phyloP scores from a whole-genome alignment of 495 filamentous ascomycete genomes.

The Hypoxylon lenormandii region DNA sequence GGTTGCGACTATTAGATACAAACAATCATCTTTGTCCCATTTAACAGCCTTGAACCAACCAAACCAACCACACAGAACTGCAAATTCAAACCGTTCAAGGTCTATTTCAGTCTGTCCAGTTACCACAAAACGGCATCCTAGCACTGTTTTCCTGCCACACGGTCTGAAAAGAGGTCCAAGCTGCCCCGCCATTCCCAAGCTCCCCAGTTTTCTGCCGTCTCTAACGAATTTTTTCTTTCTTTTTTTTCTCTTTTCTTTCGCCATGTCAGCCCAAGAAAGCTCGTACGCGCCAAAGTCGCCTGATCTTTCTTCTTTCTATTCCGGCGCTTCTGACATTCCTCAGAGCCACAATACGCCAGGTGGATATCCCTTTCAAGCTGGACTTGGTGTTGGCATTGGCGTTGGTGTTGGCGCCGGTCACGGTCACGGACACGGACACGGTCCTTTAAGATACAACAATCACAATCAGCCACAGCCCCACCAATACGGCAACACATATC shows the following conservation, averaged over 20 bases:
- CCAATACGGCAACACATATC: slow-evolving; percentile 39
- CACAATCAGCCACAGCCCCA: slow-evolving; percentile 43
- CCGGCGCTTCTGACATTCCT: slow-evolving; percentile 46
- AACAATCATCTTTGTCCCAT: slow-evolving; percentile 21
- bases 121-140: slow-evolving; percentile 14
- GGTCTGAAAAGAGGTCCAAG: slow-evolving; percentile 35
- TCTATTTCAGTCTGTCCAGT: slow-evolving; percentile 9
- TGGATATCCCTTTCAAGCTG: slow-evolving; percentile 60
- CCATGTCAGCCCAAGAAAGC: slow-evolving; percentile 59
- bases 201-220: slow-evolving; percentile 46
- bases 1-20: slow-evolving; percentile 27
- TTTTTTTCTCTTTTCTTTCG: slow-evolving; percentile 31
- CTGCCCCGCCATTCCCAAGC: slow-evolving; percentile 43
- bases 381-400: slow-evolving; percentile 31
- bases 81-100: too few relatives aligned
- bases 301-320: slow-evolving; percentile 66
- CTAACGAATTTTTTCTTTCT: slow-evolving; percentile 47
- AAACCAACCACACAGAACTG: too few relatives aligned
- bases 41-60: too few relatives aligned
- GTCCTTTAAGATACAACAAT: slow-evolving; percentile 37
- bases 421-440: too few relatives aligned
- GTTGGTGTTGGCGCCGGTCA: slow-evolving; percentile 2
- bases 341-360: slow-evolving; percentile 23
- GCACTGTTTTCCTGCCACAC: slow-evolving; percentile 18
- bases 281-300: slow-evolving; percentile 68